Base-by-base conservation (phyloP, 345 rosid genomes). In the Camelina neglecta region DNA sequence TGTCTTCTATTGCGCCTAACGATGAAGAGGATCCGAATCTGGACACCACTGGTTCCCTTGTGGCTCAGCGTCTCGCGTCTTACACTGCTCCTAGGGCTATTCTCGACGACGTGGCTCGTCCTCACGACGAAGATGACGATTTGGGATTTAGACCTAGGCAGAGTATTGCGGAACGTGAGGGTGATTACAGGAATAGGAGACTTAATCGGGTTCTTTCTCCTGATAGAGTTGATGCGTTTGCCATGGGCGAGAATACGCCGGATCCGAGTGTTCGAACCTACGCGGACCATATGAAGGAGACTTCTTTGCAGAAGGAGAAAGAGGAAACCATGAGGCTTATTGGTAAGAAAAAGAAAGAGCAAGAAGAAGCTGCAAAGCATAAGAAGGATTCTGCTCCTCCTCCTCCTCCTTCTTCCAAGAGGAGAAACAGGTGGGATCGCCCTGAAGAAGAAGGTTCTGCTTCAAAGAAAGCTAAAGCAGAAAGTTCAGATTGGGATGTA, bases 341-440 rank as follows among this genome's bases (percentile, higher is more conserved):
- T 75, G 87, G 83, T 11, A 83, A 89, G 82, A 89, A 87, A 82
- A 87, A 88, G 84, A 82, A 91, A 78, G 94, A 90, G 72, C 91
- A 87, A 77, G 98, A 90, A 81, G 97, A 86, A 77, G 88, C 85
- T 16, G 84, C 84, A 0, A 89, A 80, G 79, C 83, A 51, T 7
- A 81, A 59, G 26, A 79, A 75, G 62, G 90, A 83, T 80, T 73
- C 74, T 12, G 82, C 69, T 66, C 80, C 67, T n/a, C 75, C 75
- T 3, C 77, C 79, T 20, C 54, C 82, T 0, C 75, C 78, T 2
- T 80, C 84, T 35, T 81, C 86, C 1, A 90, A 93, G 88, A 89
- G 97, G 87, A 87, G 98, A 82, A 90, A 92, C 72, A 83, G 97
- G 80, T 95, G 99, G 99, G 99, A 95, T 60, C 91, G 82, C 74